Base-by-base conservation (phyloP, 2,329 filamentous ascomycete species). In the Fusarium acutatum region DNA sequence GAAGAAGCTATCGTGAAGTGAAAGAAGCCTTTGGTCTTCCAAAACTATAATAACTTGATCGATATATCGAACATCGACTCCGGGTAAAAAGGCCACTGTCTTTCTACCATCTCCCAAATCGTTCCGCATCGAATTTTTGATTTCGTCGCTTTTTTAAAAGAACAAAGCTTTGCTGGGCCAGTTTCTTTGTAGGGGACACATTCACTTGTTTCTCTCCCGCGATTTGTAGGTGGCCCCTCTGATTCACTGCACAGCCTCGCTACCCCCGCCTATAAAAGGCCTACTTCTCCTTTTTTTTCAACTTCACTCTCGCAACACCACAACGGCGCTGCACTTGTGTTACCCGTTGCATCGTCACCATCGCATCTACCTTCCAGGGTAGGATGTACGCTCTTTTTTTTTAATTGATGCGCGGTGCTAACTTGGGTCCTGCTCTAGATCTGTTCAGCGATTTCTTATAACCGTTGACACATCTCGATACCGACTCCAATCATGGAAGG, bases 151-250 rank as follows among this genome's bases (percentile, higher is more conserved):
- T 56, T 71, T 73, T 64, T 66, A 72, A 73, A 73, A 77, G 62
- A 74, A 69, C 49, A 67, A 54, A 41, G 65, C 24, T 44, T 62
- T 49, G 54, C 63, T 70, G 28, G 79, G 81, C 80, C 83, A 83
- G 79, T 79, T 80, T 79, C 77, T 74, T 81, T 84, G 84, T 86
- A 86, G 94, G 94, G 93, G 95, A 97, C 93, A 95, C 95, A 97
- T 97, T 97, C 84, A 92, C 83, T 97, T 97, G 95, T 97, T 94
- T 87, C 93, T 97, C 95, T 97, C 94, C 93, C 90, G 85, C 89
- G 88, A 83, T 89, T 86, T 88, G 90, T 92, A 91, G 83, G 87
- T 81, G 50, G 66, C 64, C 67, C 59, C 63, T 64, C 68, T 76
- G 67, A 76, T 63, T 75, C 76, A 74, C 71, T 75, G 68, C 72